Evolutionary conservation across 2,329 filamentous ascomycete species (phyloP).

Genomic region (Curvularia hawaiiensis): DNA sequence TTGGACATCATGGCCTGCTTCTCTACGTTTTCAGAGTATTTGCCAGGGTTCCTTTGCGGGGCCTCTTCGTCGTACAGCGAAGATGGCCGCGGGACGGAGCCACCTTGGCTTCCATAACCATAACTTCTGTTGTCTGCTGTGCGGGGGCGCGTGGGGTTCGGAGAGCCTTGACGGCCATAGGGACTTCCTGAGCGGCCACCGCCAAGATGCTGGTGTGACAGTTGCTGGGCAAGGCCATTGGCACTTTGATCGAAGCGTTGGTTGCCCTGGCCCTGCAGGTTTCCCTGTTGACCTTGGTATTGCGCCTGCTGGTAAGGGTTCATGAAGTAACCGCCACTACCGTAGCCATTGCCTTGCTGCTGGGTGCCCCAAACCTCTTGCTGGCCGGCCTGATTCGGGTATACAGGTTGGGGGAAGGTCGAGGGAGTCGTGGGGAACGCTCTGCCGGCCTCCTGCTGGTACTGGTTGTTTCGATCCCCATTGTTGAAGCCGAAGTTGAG

Average conservation of each 20-base stretch:
- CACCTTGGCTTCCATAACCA: conserved; percentile 68
- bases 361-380: conserved; percentile 64
- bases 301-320: conserved; percentile 53
- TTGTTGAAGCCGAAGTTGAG: conserved; percentile 57
- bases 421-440: conserved; percentile 77
- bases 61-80: conserved; percentile 67
- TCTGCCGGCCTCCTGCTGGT: conserved; percentile 52
- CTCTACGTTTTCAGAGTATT: conserved; percentile 85
- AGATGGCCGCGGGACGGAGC: conserved; percentile 67
- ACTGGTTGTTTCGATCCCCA: conserved; percentile 46
- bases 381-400: conserved; percentile 63
- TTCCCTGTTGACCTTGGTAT: conserved; percentile 57
- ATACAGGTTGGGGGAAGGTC: conserved; percentile 92
- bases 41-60: conserved; percentile 79
- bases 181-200: conserved; percentile 69
- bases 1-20: conserved; percentile 72
- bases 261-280: conserved; percentile 57
- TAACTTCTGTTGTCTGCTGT: conserved; percentile 73
- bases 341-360: conserved; percentile 42
- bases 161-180: conserved; percentile 72
- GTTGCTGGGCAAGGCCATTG: conserved; percentile 91
- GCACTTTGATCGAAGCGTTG: conserved; percentile 77
- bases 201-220: conserved; percentile 92
- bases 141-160: conserved; percentile 76
- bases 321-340: conserved; percentile 57